phyloP scores from a whole-genome alignment of 305 asterid genomes.

The Euphrasia arctica region DNA sequence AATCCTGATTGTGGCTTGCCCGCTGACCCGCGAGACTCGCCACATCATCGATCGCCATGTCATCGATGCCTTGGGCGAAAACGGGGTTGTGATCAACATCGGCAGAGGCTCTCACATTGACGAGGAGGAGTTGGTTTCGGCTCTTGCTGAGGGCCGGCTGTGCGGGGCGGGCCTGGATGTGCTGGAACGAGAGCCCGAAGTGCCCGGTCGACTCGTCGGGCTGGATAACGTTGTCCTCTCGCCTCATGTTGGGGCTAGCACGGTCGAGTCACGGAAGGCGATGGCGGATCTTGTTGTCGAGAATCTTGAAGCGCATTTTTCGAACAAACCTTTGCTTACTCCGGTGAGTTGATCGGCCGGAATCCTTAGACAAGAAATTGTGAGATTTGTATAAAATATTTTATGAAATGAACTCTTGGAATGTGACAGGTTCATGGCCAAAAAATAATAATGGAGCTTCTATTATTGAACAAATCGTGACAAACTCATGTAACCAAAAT shows the following conservation, averaged over 20 bases:
- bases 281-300: conserved; percentile 58
- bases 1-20: conserved; percentile 52
- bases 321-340: conserved; percentile 40
- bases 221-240: conserved; percentile 57
- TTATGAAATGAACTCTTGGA: too few species aligned
- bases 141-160: conserved; percentile 57
- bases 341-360: conserved; percentile 33
- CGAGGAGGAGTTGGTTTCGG: conserved; percentile 52
- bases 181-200: conserved; percentile 51
- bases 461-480: too few species aligned
- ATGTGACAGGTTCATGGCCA: too few species aligned
- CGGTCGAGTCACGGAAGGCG: conserved; percentile 45
- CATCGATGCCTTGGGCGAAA: conserved; percentile 43
- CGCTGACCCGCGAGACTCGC: conserved; percentile 46
- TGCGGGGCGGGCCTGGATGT: conserved; percentile 65
- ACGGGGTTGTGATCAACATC: conserved; percentile 49
- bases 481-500: too few species aligned
- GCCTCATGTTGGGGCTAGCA: conserved; percentile 51
- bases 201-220: conserved; percentile 34
- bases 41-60: conserved; percentile 52
- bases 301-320: conserved; percentile 54
- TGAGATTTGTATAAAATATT: too few species aligned
- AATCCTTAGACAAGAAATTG: too few species aligned
- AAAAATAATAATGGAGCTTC: too few species aligned
- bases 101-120: conserved; percentile 57